Base-by-base conservation (phyloP, 1,284 basidiomycete species). In the Rhodotorula sp. region DNA sequence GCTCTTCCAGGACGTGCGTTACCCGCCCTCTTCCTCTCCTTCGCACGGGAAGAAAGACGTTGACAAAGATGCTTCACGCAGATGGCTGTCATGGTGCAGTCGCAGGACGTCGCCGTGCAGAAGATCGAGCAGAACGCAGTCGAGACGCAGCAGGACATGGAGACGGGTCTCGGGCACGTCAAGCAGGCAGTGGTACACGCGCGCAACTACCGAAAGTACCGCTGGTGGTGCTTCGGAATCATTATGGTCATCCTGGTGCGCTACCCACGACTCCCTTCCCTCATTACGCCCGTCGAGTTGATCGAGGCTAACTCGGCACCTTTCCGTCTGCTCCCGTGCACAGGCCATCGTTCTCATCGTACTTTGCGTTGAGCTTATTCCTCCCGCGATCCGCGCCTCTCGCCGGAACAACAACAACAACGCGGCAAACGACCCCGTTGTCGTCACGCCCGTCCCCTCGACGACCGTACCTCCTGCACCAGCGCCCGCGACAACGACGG, bases 51-150 rank as follows among this genome's bases (percentile, higher is more conserved):
- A n/a, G n/a, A n/a, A n/a, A n/a, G n/a, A 2, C 57, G 44, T 17
- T 27, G n/a, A 25, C 13, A 32, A 9, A 12, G 21, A n/a, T 51
- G 55, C 39, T 19, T n/a, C 27, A 27, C 3, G 22, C 73, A 92
- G 89, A 90, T 94, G 90, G 87, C 87, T 55, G 85, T 88, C 67
- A 82, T 94, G 50, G 87, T 94, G n/a, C 85, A 88, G 61, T 89
- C 91, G 80, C 91, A 94, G 79, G 88, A 94, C 64, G 89, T 91
- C 72, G 84, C 86, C 5, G 87, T 95, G 72, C 82, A 85, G 56
- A 83, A 82, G 27, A 86, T 93, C 60, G 87, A 93, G 77, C 82
- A 82, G 27, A 86, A 87, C 64, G 90, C 90, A 13, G 80, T 80
- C 29, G 83, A 84, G 37, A 88, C 90, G 1, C 86, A 89, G 77